These are phyloP conservation scores for Rutstroemia sp. DNA, from an alignment of 2,329 filamentous ascomycete genomes.

Conservation along the genomic window DNA sequence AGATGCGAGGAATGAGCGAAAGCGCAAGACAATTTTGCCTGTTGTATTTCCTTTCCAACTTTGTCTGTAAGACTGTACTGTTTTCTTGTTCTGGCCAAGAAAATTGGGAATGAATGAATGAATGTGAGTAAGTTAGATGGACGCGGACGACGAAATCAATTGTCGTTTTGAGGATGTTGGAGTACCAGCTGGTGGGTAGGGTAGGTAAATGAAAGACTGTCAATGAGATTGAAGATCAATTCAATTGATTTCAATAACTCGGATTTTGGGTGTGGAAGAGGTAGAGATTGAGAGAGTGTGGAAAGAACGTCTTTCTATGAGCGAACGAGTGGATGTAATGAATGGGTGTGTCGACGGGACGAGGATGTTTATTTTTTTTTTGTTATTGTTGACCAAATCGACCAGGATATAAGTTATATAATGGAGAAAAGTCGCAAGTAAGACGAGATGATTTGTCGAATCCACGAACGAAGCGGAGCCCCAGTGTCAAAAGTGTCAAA, in stretches of 20 bases:
- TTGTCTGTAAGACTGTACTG: too few relatives aligned
- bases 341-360: too few relatives aligned
- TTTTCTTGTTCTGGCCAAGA: slow-evolving; percentile 1
- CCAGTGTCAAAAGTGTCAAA: too few relatives aligned
- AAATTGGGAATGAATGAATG: background rate
- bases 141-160: background rate
- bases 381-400: too few relatives aligned
- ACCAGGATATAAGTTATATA: too few relatives aligned
- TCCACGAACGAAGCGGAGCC: too few relatives aligned
- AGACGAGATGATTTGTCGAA: too few relatives aligned
- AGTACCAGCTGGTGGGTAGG: too few relatives aligned
- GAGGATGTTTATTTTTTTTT: too few relatives aligned
- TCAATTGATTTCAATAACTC: background rate
- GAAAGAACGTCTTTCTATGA: background rate
- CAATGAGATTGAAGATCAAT: background rate
- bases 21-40: slow-evolving; percentile 1
- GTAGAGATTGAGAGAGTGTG: background rate
- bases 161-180: background rate
- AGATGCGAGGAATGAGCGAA: background rate
- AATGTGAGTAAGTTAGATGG: background rate
- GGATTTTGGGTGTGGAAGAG: background rate
- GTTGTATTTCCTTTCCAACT: background rate
- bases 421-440: too few relatives aligned
- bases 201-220: background rate
- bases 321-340: too few relatives aligned